Conservation (phyloP, 2,329 filamentous ascomycete genomes). For the Blastomyces emzantsi region DNA sequence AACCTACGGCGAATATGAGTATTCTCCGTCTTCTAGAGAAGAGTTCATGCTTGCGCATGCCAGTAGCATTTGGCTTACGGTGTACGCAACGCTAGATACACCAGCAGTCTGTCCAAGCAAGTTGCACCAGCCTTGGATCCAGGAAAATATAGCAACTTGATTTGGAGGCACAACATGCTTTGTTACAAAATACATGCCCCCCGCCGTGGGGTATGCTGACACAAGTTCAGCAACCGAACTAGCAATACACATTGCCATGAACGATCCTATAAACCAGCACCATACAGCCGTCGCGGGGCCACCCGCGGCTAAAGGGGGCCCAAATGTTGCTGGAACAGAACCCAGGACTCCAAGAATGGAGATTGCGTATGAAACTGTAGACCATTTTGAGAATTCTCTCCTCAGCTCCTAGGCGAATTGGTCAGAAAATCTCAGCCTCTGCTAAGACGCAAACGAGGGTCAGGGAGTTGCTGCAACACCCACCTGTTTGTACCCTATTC, state of each 20-base stretch:
- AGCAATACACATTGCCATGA: slow-evolving; percentile 56
- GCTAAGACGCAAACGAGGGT: not conserved
- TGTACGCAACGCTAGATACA: slow-evolving; percentile 54
- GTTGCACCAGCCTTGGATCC: slow-evolving; percentile 61
- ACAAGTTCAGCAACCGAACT: slow-evolving; percentile 58
- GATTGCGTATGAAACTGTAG: slow-evolving; percentile 57
- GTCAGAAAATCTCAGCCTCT: slow-evolving; percentile 10
- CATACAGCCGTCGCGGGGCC: slow-evolving; percentile 57
- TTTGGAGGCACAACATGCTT: slow-evolving; percentile 55
- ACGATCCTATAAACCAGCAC: slow-evolving; percentile 56
- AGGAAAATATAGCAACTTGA: slow-evolving; percentile 54
- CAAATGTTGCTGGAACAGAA: slow-evolving; percentile 57
- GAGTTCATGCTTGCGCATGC: slow-evolving; percentile 56
- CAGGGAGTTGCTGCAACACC: slow-evolving; percentile 11
- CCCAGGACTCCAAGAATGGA: slow-evolving; percentile 56
- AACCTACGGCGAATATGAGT: slow-evolving; percentile 50
- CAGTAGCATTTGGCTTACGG: slow-evolving; percentile 55
- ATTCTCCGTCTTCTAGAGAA: slow-evolving; percentile 40
- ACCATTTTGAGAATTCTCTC: slow-evolving; percentile 58
- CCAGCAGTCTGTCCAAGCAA: slow-evolving; percentile 56
- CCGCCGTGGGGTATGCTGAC: slow-evolving; percentile 57
- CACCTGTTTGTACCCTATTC: slow-evolving; percentile 57
- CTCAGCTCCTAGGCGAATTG: slow-evolving; percentile 44
- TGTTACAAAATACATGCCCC: slow-evolving; percentile 60
- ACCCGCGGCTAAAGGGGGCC: slow-evolving; percentile 48